Evolutionary conservation across 2,329 filamentous ascomycete species (phyloP).

Genomic region (Elsinoe perseae): DNA sequence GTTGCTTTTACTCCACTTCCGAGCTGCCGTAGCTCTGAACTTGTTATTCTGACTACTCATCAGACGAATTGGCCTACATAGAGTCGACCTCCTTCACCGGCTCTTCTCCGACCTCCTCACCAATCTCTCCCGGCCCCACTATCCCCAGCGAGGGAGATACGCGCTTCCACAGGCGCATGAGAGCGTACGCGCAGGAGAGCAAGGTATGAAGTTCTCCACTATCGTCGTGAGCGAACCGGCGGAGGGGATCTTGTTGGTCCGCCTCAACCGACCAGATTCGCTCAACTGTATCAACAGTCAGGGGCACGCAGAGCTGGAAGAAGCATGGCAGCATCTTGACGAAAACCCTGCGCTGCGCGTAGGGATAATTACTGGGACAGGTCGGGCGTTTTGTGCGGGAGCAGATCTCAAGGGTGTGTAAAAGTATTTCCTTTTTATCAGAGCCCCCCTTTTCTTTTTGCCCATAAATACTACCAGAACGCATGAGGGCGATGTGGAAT

Average conservation of each 20-base stretch:
- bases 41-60: not conserved
- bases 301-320: slow-evolving; percentile 27
- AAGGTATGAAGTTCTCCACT: not conserved
- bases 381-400: slow-evolving; percentile 31
- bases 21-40: not conserved
- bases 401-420: slow-evolving; percentile 31
- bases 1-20: not conserved
- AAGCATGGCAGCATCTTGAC: slow-evolving; percentile 30
- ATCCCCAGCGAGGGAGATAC: not conserved
- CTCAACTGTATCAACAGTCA: slow-evolving; percentile 31
- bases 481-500: too few species aligned
- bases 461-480: too few species aligned
- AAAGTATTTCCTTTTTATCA: not conserved
- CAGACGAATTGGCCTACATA: slow-evolving; percentile 1
- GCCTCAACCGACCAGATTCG: slow-evolving; percentile 29
- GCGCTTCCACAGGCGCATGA: slow-evolving; percentile 6
- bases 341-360: slow-evolving; percentile 27
- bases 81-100: not conserved
- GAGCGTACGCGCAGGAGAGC: not conserved
- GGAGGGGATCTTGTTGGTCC: slow-evolving; percentile 28
- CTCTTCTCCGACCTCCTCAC: not conserved
- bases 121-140: not conserved
- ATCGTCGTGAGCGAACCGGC: slow-evolving; percentile 21
- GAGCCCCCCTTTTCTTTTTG: not conserved
- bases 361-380: slow-evolving; percentile 31